Percentiles rank a stretch among this genome's conserved stretches.
Evolutionary conservation across 495 filamentous ascomycete genomes (phyloP).

Genomic region (Penicillium longicatenatum): DNA sequence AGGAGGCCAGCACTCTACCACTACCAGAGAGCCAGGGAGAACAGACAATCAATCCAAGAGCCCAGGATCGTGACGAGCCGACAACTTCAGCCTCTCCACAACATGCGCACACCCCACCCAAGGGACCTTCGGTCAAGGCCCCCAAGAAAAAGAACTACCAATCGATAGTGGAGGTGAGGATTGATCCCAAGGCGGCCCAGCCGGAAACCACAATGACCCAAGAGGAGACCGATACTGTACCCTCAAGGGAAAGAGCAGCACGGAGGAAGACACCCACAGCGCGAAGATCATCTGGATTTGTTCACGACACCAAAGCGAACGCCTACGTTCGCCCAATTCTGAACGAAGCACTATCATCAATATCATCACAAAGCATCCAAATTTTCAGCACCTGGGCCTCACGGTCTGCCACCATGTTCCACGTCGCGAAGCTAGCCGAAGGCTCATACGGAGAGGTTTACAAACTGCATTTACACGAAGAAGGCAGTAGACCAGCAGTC

Average conservation of each 20-base stretch:
- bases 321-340: conserved; percentile 44
- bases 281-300: conserved; percentile 38
- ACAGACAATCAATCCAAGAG: background rate
- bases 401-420: conserved; percentile 41
- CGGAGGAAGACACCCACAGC: conserved; percentile 18
- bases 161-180: conserved; percentile 39
- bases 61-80: background rate
- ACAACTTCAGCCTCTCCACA: background rate
- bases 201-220: background rate
- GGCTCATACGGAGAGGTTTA: conserved; percentile 57
- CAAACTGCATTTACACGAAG: conserved; percentile 43
- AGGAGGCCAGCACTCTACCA: background rate
- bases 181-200: conserved; percentile 10
- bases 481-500: conserved; percentile 38
- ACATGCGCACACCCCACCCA: background rate
- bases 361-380: conserved; percentile 42
- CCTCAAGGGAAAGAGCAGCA: background rate
- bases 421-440: conserved; percentile 51
- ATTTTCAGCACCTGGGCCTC: conserved; percentile 47
- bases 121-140: conserved; percentile 6
- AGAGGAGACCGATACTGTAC: background rate
- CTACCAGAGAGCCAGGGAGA: background rate
- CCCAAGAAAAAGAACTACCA: conserved; percentile 20
- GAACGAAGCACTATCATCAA: conserved; percentile 39
- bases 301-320: conserved; percentile 41